Evolutionary conservation across 441 rosid species (phyloP).

Genomic region (Manihot esculenta): DNA sequence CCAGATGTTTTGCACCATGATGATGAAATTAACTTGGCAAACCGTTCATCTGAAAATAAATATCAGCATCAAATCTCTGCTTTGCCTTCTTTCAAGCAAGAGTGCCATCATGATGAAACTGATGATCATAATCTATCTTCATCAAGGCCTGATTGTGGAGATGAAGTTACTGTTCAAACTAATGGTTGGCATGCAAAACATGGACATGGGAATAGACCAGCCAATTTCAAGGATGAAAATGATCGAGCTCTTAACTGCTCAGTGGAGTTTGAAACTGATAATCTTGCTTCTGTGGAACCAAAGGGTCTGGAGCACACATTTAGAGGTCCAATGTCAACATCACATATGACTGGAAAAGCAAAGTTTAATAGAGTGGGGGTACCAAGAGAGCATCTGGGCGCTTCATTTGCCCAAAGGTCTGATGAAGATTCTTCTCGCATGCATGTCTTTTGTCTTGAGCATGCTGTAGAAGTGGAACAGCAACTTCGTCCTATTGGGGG

Average conservation of each 20-base stretch:
- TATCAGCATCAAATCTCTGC: constrained; percentile 26
- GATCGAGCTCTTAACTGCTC: constrained; percentile 30
- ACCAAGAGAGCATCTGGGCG: constrained; percentile 26
- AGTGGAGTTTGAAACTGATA: constrained; percentile 35
- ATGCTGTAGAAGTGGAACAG: constrained; percentile 90
- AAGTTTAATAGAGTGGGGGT: constrained; percentile 29
- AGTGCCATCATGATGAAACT: constrained; percentile 32
- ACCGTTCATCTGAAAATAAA: constrained; percentile 32
- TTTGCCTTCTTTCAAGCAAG: constrained; percentile 24
- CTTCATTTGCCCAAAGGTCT: constrained; percentile 43
- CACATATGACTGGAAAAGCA: constrained; percentile 32
- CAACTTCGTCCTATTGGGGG: constrained; percentile 78
- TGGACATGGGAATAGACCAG: constrained; percentile 20
- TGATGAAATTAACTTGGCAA: constrained; percentile 32
- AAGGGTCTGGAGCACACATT: constrained; percentile 30
- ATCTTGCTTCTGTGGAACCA: constrained; percentile 32
- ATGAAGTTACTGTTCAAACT: constrained; percentile 34
- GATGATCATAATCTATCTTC: constrained; percentile 21
- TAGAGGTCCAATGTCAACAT: constrained; percentile 25
- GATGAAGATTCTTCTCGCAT: constrained; percentile 79
- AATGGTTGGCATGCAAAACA: constrained; percentile 32
- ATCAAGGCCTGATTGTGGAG: constrained; percentile 27
- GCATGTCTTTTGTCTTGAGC: constrained; percentile 97
- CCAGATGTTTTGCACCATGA: constrained; percentile 31
- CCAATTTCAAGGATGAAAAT: constrained; percentile 29